These are phyloP conservation scores for Clausena lansium DNA, from an alignment of 345 rosid species.

Conservation along the genomic window DNA sequence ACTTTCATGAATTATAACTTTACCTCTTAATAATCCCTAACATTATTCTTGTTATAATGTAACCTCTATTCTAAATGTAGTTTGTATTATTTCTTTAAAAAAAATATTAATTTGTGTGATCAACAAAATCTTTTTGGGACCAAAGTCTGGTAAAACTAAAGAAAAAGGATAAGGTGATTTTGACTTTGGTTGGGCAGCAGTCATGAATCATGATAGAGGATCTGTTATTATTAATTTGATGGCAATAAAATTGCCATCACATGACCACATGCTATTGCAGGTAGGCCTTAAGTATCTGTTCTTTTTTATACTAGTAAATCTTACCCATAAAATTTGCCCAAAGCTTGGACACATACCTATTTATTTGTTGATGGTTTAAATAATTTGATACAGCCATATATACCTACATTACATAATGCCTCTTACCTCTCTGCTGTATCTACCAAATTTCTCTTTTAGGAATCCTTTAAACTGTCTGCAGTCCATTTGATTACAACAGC, in stretches of 20 bases:
- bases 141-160: background rate
- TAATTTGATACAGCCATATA: background rate
- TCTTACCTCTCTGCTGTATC: background rate
- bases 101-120: background rate
- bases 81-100: too few species aligned
- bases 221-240: background rate
- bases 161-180: constrained; percentile 27
- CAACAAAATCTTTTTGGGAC: background rate
- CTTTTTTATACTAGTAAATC: background rate
- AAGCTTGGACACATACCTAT: background rate
- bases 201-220: background rate
- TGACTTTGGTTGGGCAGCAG: constrained; percentile 18
- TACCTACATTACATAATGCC: too few species aligned
- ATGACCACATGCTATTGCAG: constrained; percentile 9
- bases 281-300: background rate
- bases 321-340: constrained; percentile 5
- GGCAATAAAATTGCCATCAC: constrained; percentile 17
- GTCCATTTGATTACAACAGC: too few species aligned
- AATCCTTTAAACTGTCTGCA: too few species aligned
- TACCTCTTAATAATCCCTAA: too few species aligned
- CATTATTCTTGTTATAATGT: too few species aligned
- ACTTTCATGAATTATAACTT: too few species aligned
- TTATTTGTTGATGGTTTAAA: background rate
- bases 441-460: background rate
- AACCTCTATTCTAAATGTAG: too few species aligned